Percentiles rank a stretch among this genome's conserved stretches.
Conservation (phyloP, 2,329 filamentous ascomycete genomes). For the Nakataea oryzae region DNA sequence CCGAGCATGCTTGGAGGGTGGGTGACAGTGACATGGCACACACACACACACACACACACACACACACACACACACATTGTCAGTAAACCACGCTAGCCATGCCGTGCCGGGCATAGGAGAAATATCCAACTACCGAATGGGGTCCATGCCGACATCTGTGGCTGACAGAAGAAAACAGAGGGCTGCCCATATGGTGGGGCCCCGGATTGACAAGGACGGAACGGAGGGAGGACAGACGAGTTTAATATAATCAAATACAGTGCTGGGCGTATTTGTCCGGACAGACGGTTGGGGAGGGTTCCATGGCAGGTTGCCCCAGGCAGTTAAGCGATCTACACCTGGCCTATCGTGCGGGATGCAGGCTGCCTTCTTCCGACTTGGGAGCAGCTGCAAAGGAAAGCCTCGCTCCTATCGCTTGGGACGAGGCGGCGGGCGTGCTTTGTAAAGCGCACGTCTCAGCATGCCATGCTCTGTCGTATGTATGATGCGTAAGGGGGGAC, state of each 20-base stretch:
- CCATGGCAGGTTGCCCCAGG: neutral
- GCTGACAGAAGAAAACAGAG: slow-evolving; percentile 7
- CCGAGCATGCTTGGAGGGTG: neutral
- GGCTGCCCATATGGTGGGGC: slow-evolving; percentile 15
- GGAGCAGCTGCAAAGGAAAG: too few relatives aligned
- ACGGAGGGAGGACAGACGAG: neutral
- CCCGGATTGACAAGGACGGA: slow-evolving; percentile 8
- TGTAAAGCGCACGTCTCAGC: too few relatives aligned
- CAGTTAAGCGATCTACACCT: too few relatives aligned
- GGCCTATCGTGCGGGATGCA: too few relatives aligned
- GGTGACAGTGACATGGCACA: neutral
- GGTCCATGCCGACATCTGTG: slow-evolving; percentile 8
- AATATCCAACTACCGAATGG: slow-evolving; percentile 7
- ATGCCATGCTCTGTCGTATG: too few relatives aligned
- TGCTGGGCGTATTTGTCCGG: neutral
- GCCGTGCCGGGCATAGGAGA: slow-evolving; percentile 7
- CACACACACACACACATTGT: neutral
- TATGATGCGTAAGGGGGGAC: too few relatives aligned
- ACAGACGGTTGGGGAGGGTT: neutral
- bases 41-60: neutral
- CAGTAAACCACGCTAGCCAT: slow-evolving; percentile 3
- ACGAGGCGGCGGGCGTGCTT: too few relatives aligned
- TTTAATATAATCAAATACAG: neutral
- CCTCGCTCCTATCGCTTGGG: too few relatives aligned
- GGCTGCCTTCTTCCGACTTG: too few relatives aligned